phyloP scores from a whole-genome alignment of 192 early-diverging fungal species.

The Rhizophlyctis rosea region DNA sequence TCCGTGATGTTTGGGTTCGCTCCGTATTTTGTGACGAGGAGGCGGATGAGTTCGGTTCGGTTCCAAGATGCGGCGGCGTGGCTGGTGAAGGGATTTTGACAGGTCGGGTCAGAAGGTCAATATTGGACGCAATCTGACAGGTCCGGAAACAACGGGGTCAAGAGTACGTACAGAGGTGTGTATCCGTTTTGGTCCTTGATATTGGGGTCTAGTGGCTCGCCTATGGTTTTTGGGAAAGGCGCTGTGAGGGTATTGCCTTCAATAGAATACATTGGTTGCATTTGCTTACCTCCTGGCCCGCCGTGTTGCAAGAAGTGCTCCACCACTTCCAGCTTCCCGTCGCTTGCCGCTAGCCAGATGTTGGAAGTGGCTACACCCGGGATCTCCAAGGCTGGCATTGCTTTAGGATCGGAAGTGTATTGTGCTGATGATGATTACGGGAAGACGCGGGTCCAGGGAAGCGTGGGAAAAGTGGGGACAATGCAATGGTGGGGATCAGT shows the following conservation, averaged over 20 bases:
- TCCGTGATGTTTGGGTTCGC: conserved; percentile 72
- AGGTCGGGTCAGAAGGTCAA: neutral
- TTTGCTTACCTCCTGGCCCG: neutral
- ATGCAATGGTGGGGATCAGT: too few relatives aligned
- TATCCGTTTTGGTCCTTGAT: conserved; percentile 78
- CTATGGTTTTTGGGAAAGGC: too few relatives aligned
- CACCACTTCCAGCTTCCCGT: conserved; percentile 61
- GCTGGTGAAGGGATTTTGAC: conserved; percentile 10
- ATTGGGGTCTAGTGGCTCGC: conserved; percentile 41
- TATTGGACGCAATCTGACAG: neutral
- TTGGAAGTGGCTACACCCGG: conserved; percentile 34
- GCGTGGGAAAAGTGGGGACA: too few relatives aligned
- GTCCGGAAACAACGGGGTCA: neutral
- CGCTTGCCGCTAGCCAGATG: conserved; percentile 68
- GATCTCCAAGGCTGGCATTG: conserved; percentile 17
- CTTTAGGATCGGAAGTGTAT: too few relatives aligned
- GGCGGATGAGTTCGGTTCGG: conserved; percentile 62
- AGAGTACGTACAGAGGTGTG: conserved; percentile 63
- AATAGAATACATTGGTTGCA: too few relatives aligned
- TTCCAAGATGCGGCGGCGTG: conserved; percentile 76
- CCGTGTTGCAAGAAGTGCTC: conserved; percentile 16
- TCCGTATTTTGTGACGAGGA: conserved; percentile 54
- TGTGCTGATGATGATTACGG: too few relatives aligned
- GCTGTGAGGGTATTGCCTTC: too few relatives aligned
- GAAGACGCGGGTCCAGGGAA: too few relatives aligned